Evolutionary conservation across 192 early-diverging fungal genomes (phyloP).

Genomic region (Backusella macrospora): DNA sequence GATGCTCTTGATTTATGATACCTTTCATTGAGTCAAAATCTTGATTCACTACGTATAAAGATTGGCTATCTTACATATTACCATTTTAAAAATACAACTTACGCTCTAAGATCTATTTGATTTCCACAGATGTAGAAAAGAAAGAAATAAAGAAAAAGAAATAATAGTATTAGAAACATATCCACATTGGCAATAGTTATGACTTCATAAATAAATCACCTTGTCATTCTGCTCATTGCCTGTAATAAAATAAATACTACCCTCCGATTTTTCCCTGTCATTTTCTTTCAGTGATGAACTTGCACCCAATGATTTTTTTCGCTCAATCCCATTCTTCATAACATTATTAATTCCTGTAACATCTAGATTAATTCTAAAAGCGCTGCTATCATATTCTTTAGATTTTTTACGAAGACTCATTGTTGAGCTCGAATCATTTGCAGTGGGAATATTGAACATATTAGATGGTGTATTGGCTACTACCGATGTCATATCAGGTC

Average conservation of each 20-base stretch:
- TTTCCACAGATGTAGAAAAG: background rate
- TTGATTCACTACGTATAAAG: slow-evolving; percentile 36
- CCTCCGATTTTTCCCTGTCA: slow-evolving; percentile 14
- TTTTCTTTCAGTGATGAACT: background rate
- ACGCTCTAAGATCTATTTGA: slow-evolving; percentile 1
- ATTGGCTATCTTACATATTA: background rate
- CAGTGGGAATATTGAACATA: background rate
- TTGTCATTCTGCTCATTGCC: background rate
- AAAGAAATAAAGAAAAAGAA: background rate
- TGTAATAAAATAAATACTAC: slow-evolving; percentile 16
- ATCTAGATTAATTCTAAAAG: background rate
- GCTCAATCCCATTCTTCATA: background rate
- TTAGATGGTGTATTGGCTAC: slow-evolving; percentile 1
- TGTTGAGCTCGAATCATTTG: background rate
- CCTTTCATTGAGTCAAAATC: slow-evolving; percentile 49
- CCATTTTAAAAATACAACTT: slow-evolving; percentile 1
- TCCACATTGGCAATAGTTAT: background rate
- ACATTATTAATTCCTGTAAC: background rate
- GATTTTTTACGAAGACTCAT: slow-evolving; percentile 23
- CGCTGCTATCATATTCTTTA: slow-evolving; percentile 21
- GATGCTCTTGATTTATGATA: slow-evolving; percentile 44
- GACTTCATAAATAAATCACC: slow-evolving; percentile 12
- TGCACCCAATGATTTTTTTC: slow-evolving; percentile 8
- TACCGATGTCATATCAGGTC: slow-evolving; percentile 23
- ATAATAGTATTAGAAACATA: background rate